Evolutionary conservation across 1,284 basidiomycete genomes (phyloP).

Genomic region (Pisolithus thermaeus): DNA sequence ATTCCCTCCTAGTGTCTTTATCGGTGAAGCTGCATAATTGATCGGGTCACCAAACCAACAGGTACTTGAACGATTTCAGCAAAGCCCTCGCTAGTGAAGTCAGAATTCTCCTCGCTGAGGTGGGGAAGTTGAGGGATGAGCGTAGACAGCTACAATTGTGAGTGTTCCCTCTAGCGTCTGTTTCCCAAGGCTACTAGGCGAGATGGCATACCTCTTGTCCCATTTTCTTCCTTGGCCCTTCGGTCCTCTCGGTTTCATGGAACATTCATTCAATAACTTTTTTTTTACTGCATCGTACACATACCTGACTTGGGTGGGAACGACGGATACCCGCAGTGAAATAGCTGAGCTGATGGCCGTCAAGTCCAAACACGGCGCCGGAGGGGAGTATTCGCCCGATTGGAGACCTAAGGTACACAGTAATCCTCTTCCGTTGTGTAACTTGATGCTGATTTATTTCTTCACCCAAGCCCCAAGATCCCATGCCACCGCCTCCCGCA

Average conservation of each 20-base stretch:
- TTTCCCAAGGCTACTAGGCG: background rate
- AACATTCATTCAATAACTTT: background rate
- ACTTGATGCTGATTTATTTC: conserved; percentile 1
- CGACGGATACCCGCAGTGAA: conserved; percentile 41
- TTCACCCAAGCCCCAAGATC: conserved; percentile 22
- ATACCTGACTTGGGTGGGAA: background rate
- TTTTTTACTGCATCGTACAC: background rate
- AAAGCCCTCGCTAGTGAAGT: conserved; percentile 59
- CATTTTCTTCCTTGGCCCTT: conserved; percentile 1
- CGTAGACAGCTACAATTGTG: conserved; percentile 64
- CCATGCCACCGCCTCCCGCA: conserved; percentile 30
- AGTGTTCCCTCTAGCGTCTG: conserved; percentile 23
- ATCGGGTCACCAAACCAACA: conserved; percentile 18
- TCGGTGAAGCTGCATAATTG: background rate
- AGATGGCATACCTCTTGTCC: background rate
- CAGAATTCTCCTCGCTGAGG: conserved; percentile 57
- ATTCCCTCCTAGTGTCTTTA: background rate
- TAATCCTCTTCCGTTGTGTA: background rate
- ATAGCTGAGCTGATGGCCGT: conserved; percentile 71
- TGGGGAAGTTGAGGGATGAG: conserved; percentile 71
- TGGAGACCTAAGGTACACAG: conserved; percentile 52
- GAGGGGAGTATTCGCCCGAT: conserved; percentile 61
- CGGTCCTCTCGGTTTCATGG: background rate
- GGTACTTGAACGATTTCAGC: conserved; percentile 67
- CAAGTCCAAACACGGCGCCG: conserved; percentile 67